Base-by-base conservation (phyloP, 257 asterid species). In the Solanum clarkiae region DNA sequence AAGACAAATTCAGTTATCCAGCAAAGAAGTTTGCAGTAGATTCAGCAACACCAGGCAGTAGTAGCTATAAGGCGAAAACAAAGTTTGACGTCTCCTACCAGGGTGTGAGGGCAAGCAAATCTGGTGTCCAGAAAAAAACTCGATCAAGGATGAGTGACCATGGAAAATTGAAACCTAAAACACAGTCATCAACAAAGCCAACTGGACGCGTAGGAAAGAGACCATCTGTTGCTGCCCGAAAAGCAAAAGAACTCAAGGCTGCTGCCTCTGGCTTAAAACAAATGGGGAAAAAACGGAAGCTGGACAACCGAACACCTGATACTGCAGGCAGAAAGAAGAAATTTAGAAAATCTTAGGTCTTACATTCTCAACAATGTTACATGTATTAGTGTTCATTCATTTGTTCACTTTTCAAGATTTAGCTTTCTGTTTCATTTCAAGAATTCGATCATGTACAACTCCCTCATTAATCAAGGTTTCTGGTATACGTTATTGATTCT, bases 181-280 rank as follows among this genome's bases (percentile, higher is more conserved):
- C 91, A 66, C 84, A 87, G 74, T 75, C 42, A 36, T 90, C 75
- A 84, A 75, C 77, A 65, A 88, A 71, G 62, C 86, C 86, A 10
- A 62, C 86, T 4, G 89, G 54, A 13, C 87, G 89, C 45, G 80
- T 55, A 71, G 87, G 85, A 71, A 97, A 97, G 89, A 88, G 98
- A 80, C 99, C 98, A 44, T 82, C 98, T 1, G 98, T 96, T 84
- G 97, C 97, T 85, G 98, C 97, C 68, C 90, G 99, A 86, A 93
- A 95, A 90, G 93, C 89, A 49, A 88, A 89, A 65, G 91, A 90
- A 14, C 89, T 82, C 29, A 86, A 75, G 59, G 91, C 86, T 44
- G 90, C 92, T 47, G 88, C 65, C 36, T 84, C 88, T 85, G 85
- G 88, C 84, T 40, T 87, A 3, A 85, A 90, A 86, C 85, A 85